phyloP scores from a whole-genome alignment of 2,329 filamentous ascomycete genomes.

The Aspergillus calidoustus region DNA sequence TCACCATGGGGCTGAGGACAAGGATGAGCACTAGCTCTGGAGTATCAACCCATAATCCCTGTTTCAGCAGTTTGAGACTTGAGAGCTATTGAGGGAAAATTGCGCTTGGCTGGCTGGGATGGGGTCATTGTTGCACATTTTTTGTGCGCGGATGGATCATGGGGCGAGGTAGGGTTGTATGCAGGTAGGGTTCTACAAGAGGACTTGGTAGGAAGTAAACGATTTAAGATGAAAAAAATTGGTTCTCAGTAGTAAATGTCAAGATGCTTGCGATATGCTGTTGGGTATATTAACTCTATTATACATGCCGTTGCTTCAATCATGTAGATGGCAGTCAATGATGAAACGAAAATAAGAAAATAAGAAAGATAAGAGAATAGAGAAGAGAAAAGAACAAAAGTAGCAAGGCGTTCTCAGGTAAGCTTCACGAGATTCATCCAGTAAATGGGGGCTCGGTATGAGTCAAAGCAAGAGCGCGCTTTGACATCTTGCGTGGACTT shows the following conservation, averaged over 20 bases:
- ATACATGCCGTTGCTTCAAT: constrained; percentile 41
- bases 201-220: neutral
- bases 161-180: neutral
- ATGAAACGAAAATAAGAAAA: constrained; percentile 20
- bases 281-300: constrained; percentile 47
- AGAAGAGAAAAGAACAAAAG: neutral
- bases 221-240: constrained; percentile 12
- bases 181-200: neutral
- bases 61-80: neutral
- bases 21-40: neutral
- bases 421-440: constrained; percentile 13
- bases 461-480: constrained; percentile 16
- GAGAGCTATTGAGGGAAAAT: neutral
- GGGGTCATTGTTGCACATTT: constrained; percentile 1
- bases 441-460: constrained; percentile 9
- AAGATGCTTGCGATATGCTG: constrained; percentile 29
- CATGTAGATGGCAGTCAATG: constrained; percentile 23
- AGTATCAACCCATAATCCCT: constrained; percentile 10
- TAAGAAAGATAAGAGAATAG: constrained; percentile 16
- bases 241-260: constrained; percentile 16
- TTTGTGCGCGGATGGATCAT: neutral
- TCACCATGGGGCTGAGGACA: neutral
- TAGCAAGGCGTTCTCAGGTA: constrained; percentile 9
- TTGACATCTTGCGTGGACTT: constrained; percentile 14
- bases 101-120: constrained; percentile 3